Percentiles rank a stretch among this genome's conserved stretches.
Conservation (phyloP, 2,329 filamentous ascomycete genomes). For the Pestalotiopsis sp. region DNA sequence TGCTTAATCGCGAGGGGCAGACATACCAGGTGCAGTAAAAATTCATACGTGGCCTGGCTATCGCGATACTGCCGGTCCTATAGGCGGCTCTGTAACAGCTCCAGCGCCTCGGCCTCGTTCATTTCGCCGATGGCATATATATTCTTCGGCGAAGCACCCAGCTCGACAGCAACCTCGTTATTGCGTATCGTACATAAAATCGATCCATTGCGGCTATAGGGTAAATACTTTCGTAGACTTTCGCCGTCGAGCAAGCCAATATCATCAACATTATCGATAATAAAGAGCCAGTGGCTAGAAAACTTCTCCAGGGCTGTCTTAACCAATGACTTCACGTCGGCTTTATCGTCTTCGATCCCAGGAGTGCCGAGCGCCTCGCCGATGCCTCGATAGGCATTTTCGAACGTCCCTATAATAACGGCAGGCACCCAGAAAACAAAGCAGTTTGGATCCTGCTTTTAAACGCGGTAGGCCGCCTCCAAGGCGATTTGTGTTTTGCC, state of each 20-base stretch:
- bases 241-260: slow-evolving; percentile 22
- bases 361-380: slow-evolving; percentile 28
- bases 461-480: slow-evolving; percentile 32
- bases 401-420: no score
- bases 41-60: background rate
- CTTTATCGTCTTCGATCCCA: slow-evolving; percentile 33
- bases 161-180: background rate
- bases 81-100: background rate
- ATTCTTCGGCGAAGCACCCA: background rate
- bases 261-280: slow-evolving; percentile 48
- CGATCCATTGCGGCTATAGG: background rate
- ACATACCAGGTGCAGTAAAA: background rate
- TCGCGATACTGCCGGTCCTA: background rate
- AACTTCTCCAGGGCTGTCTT: slow-evolving; percentile 31
- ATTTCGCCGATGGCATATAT: background rate
- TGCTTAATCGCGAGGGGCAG: slow-evolving; percentile 3
- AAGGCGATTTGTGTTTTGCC: slow-evolving; percentile 42
- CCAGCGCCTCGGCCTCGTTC: slow-evolving; percentile 12
- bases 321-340: slow-evolving; percentile 38
- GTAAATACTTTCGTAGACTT: background rate
- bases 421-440: slow-evolving; percentile 44
- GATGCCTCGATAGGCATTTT: slow-evolving; percentile 37
- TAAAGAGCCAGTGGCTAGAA: slow-evolving; percentile 38
- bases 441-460: slow-evolving; percentile 26
- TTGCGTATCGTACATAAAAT: background rate